phyloP scores from a whole-genome alignment of 805 yeast genomes.

The Candida hispaniensis region DNA sequence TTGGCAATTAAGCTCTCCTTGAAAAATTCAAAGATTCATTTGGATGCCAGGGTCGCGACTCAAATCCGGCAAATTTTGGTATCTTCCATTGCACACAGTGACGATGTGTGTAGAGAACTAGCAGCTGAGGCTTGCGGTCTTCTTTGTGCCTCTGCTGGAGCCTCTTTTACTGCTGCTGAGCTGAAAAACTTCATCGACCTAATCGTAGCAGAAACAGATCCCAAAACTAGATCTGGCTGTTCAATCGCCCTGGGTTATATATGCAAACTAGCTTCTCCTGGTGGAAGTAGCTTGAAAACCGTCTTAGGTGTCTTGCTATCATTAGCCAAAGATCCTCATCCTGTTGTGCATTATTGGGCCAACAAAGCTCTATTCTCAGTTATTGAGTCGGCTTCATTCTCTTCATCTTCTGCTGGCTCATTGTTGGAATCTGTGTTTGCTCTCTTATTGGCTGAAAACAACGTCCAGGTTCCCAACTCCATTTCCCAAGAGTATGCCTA shows the following conservation, averaged over 20 bases:
- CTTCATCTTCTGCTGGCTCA: constrained; percentile 37
- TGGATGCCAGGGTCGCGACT: constrained; percentile 32
- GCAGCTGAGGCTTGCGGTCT: constrained; percentile 53
- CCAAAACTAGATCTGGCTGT: constrained; percentile 51
- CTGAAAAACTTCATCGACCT: constrained; percentile 48
- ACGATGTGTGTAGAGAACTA: constrained; percentile 35
- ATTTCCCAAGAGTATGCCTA: too few species aligned
- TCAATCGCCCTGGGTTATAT: constrained; percentile 41
- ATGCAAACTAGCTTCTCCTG: constrained; percentile 30
- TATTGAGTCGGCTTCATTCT: constrained; percentile 44
- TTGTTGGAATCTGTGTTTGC: constrained; percentile 34
- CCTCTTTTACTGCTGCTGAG: constrained; percentile 31
- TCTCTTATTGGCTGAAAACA: constrained; percentile 39
- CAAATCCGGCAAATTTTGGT: constrained; percentile 43
- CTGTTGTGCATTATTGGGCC: constrained; percentile 67
- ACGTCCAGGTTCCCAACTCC: constrained; percentile 34
- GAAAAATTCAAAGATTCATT: constrained; percentile 17
- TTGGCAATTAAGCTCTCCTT: constrained; percentile 51
- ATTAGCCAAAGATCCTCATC: constrained; percentile 70
- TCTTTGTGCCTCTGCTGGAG: constrained; percentile 29
- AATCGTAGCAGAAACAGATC: constrained; percentile 55
- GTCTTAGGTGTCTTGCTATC: constrained; percentile 49
- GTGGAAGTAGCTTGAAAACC: constrained; percentile 32
- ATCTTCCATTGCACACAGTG: constrained; percentile 32
- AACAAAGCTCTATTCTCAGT: constrained; percentile 47